Percentiles rank a stretch among this genome's conserved stretches.
Conservation (phyloP, 2,329 filamentous ascomycete genomes). For the Hymenoscyphus occultus region DNA sequence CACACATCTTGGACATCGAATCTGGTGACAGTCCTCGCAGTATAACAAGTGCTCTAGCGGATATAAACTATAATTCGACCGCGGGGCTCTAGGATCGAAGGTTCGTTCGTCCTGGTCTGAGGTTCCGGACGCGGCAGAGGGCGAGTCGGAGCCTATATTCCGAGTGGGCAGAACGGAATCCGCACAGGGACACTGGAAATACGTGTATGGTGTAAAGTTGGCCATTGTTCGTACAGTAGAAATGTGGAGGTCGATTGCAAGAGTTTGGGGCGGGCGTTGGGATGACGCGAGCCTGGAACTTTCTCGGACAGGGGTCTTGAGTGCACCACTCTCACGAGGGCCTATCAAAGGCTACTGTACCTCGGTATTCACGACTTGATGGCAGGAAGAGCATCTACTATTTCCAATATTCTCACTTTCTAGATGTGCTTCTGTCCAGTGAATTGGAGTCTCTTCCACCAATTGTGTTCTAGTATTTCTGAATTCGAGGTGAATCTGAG, state of each 20-base stretch:
- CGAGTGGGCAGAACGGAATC: conserved; percentile 40
- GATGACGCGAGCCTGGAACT: conserved; percentile 16
- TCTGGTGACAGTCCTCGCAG: conserved; percentile 96
- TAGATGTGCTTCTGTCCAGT: neutral
- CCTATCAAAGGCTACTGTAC: too few species aligned
- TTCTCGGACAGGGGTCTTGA: conserved; percentile 5
- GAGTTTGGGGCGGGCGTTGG: neutral
- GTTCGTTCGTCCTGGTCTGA: conserved; percentile 70
- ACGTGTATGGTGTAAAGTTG: conserved; percentile 58
- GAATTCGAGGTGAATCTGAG: neutral
- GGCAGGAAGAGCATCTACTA: neutral
- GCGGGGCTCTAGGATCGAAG: conserved; percentile 81
- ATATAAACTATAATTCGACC: conserved; percentile 88
- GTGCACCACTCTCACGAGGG: neutral
- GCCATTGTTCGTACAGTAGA: conserved; percentile 42
- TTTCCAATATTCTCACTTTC: neutral
- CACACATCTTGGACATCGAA: conserved; percentile 88
- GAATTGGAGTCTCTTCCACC: neutral
- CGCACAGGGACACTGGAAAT: conserved; percentile 65
- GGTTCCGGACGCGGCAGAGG: conserved; percentile 35
- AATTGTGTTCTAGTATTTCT: neutral
- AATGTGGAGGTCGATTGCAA: neutral
- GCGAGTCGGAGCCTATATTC: conserved; percentile 37
- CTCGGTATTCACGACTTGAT: neutral
- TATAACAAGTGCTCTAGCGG: conserved; percentile 92